Conservation (phyloP, 2,329 filamentous ascomycete genomes). For the Phyllosticta capitalensis region DNA sequence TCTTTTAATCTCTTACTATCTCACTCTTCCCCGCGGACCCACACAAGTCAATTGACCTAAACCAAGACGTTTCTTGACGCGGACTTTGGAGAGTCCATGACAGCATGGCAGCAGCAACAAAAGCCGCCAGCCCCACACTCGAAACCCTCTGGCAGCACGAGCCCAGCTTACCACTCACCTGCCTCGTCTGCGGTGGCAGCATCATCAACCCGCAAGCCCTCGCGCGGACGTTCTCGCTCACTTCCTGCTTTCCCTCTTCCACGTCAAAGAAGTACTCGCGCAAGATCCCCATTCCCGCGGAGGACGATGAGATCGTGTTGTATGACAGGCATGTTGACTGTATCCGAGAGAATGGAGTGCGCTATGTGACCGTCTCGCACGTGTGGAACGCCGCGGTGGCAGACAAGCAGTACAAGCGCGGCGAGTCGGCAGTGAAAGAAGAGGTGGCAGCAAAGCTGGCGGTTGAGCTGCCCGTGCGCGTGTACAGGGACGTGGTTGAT, state of each 20-base stretch:
- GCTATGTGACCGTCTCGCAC: slow-evolving; percentile 5
- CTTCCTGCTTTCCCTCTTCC: neutral
- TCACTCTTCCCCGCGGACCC: too few species aligned
- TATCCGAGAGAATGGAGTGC: neutral
- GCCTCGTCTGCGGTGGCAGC: neutral
- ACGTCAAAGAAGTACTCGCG: neutral
- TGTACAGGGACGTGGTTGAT: neutral
- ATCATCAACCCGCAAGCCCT: neutral
- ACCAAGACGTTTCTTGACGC: too few species aligned
- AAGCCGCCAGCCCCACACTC: neutral
- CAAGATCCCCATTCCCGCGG: neutral
- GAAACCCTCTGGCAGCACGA: neutral
- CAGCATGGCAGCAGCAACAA: too few species aligned
- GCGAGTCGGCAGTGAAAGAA: too few species aligned
- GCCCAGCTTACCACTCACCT: neutral
- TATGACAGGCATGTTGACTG: slow-evolving; percentile 1
- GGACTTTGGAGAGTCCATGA: too few species aligned
- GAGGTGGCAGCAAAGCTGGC: neutral
- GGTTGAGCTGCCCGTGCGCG: neutral
- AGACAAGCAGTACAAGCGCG: neutral
- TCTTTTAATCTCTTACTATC: too few species aligned
- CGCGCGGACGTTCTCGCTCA: neutral
- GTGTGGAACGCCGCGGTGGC: slow-evolving; percentile 7
- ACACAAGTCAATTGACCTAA: too few species aligned
- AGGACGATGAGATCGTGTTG: neutral